phyloP scores from a whole-genome alignment of 306 rosid species.

The Begonia peltatifolia region DNA sequence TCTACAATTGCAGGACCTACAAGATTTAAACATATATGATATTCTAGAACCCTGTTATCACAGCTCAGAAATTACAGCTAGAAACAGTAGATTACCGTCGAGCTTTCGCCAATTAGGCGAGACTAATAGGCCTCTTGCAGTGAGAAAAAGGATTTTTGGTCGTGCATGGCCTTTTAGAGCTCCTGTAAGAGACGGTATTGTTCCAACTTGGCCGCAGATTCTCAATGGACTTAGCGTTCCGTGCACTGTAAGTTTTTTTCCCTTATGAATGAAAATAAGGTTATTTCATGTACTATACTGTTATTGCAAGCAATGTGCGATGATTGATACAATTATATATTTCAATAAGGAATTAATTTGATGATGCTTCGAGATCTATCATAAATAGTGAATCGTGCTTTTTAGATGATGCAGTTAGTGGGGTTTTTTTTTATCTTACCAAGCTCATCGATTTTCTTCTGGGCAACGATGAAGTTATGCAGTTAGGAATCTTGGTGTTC shows the following conservation, averaged over 20 bases:
- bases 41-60: constrained; percentile 95
- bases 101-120: constrained; percentile 65
- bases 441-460: too few relatives aligned
- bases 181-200: constrained; percentile 71
- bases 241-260: constrained; percentile 56
- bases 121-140: constrained; percentile 72
- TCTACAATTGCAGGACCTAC: constrained; percentile 33
- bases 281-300: too few relatives aligned
- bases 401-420: too few relatives aligned
- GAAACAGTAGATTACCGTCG: constrained; percentile 34
- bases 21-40: constrained; percentile 53
- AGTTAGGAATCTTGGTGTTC: too few relatives aligned
- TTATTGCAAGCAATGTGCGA: not conserved
- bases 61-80: constrained; percentile 10
- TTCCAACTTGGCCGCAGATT: constrained; percentile 84
- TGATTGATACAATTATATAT: too few relatives aligned
- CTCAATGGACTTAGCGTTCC: constrained; percentile 28
- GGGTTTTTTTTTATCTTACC: too few relatives aligned
- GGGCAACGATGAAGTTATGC: too few relatives aligned
- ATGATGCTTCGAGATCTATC: too few relatives aligned
- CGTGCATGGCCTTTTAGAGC: constrained; percentile 97
- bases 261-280: too few relatives aligned
- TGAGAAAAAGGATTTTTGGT: constrained; percentile 87
- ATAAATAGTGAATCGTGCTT: too few relatives aligned
- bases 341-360: too few relatives aligned